Base-by-base conservation (phyloP, 2,329 filamentous ascomycete species). In the Thelonectria olida region DNA sequence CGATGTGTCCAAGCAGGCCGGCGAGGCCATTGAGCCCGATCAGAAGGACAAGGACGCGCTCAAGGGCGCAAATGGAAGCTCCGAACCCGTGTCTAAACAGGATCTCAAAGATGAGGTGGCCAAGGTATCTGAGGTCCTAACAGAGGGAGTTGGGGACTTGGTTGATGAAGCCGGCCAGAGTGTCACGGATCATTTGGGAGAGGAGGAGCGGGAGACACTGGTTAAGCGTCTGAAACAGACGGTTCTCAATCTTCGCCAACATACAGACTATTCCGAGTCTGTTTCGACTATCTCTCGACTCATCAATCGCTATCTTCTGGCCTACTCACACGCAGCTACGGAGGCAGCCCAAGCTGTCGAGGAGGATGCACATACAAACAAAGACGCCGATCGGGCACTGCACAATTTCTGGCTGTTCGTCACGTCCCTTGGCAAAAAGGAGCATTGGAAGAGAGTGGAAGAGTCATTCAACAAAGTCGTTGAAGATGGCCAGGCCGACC, bases 201-300 rank as follows among this genome's bases (percentile, higher is more conserved):
- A 90, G 2, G 87, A 91, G 4, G 90, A 96, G 71, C 89, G 88
- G 58, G 85, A 92, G 39, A 89, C 91, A 0, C 78, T 98, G 57
- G 72, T 95, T 6, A 84, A 89, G 67, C 89, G 94, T 6, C 80
- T 98, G 50, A 95, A 94, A 76, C 83, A 90, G 69, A 89, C 90
- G 0, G 88, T 98, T 4, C 68, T 86, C 13, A 92, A 91, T 38
- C 84, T 98, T 13, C 85, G 92, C 7, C 85, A 92, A 71, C 88
- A 91, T 52, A 87, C 85, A 7, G 93, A 97, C 74, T 98, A 98
- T 74, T 88, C 90, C 0, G 89, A 94, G 48, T 97, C 94, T 0
- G 93, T 97, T 0, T 93, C 92, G 1, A 93, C 89, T 0, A 77
- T 98, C 28, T 87, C 91, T 0, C 78, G 89, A 7, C 82, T 98